A percentile compares a stretch with the other conserved stretches of the same genome.
Evolutionary conservation across 2,329 filamentous ascomycete species (phyloP).

Genomic region (Phialemonium atrogriseum): DNA sequence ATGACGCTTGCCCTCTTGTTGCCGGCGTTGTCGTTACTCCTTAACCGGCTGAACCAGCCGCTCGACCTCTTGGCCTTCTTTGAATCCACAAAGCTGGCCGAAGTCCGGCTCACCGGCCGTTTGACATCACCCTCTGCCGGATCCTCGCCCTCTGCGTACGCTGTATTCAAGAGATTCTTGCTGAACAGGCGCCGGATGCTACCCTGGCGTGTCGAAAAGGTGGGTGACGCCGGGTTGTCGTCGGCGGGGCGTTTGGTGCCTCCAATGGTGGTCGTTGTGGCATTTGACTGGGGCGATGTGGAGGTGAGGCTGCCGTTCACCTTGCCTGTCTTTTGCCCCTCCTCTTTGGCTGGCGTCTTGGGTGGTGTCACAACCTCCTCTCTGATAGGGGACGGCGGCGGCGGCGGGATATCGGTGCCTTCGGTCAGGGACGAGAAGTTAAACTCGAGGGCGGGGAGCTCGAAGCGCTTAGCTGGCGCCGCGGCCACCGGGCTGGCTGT

Average conservation of each 20-base stretch:
- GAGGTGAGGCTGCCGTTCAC: slow-evolving; percentile 12
- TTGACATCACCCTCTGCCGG: slow-evolving; percentile 22
- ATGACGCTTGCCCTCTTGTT: slow-evolving; percentile 30
- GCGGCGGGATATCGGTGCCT: slow-evolving; percentile 52
- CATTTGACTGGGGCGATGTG: slow-evolving; percentile 23
- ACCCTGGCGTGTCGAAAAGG: slow-evolving; percentile 41
- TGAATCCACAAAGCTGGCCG: slow-evolving; percentile 39
- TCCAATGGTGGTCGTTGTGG: slow-evolving; percentile 18
- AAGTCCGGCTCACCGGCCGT: slow-evolving; percentile 43
- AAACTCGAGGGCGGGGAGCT: slow-evolving; percentile 50
- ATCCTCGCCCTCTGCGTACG: slow-evolving; percentile 40
- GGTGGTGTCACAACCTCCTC: slow-evolving; percentile 35
- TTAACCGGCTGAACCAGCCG: slow-evolving; percentile 51
- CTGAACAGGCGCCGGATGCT: slow-evolving; percentile 51
- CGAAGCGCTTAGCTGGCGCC: slow-evolving; percentile 30
- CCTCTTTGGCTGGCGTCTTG: slow-evolving; percentile 19
- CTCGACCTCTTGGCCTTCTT: slow-evolving; percentile 48
- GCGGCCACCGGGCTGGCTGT: slow-evolving; percentile 9
- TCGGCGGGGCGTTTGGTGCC: slow-evolving; percentile 43
- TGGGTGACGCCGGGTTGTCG: slow-evolving; percentile 43
- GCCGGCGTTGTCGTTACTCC: slow-evolving; percentile 24
- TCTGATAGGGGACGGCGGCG: slow-evolving; percentile 44
- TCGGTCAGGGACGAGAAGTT: slow-evolving; percentile 52
- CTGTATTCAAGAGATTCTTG: slow-evolving; percentile 45
- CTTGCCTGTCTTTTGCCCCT: slow-evolving; percentile 28